Conservation (phyloP, 2,329 filamentous ascomycete genomes). For the Apiospora rasikravindrae region DNA sequence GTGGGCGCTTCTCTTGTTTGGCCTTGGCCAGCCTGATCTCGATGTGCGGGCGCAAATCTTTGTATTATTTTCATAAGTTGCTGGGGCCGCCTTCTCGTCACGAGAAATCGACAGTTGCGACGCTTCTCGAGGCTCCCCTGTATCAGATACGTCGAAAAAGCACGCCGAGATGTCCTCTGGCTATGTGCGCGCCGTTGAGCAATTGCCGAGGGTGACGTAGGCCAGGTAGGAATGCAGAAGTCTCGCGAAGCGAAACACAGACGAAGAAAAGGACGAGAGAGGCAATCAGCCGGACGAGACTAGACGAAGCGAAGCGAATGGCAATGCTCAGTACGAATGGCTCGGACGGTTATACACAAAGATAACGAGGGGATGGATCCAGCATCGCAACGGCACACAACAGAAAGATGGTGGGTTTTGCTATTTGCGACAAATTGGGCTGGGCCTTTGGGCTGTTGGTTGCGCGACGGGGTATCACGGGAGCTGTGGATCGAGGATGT, state of each 20-base stretch:
- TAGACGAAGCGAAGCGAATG: conserved; percentile 12
- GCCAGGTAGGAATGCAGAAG: not conserved
- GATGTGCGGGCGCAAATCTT: conserved; percentile 10
- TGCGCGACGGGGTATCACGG: conserved; percentile 11
- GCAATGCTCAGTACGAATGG: conserved; percentile 19
- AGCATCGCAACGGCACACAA: conserved; percentile 22
- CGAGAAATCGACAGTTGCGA: not conserved
- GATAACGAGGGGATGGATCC: conserved; percentile 22
- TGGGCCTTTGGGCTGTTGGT: conserved; percentile 1
- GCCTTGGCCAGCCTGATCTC: conserved; percentile 7
- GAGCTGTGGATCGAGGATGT: not conserved
- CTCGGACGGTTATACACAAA: conserved; percentile 18
- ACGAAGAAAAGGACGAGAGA: not conserved
- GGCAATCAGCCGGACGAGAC: not conserved
- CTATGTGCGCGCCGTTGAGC: not conserved
- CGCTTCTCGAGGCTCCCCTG: not conserved
- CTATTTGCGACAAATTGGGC: conserved; percentile 16
- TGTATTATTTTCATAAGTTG: not conserved
- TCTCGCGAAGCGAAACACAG: conserved; percentile 1
- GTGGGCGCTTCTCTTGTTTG: not conserved
- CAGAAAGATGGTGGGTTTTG: conserved; percentile 13
- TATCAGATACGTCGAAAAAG: not conserved
- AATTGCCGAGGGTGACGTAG: conserved; percentile 10
- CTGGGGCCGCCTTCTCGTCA: not conserved
- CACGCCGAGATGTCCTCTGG: not conserved